These are phyloP conservation scores for Saksenaea vasiformis DNA, from an alignment of 371 early-diverging fungal genomes.

Conservation along the genomic window DNA sequence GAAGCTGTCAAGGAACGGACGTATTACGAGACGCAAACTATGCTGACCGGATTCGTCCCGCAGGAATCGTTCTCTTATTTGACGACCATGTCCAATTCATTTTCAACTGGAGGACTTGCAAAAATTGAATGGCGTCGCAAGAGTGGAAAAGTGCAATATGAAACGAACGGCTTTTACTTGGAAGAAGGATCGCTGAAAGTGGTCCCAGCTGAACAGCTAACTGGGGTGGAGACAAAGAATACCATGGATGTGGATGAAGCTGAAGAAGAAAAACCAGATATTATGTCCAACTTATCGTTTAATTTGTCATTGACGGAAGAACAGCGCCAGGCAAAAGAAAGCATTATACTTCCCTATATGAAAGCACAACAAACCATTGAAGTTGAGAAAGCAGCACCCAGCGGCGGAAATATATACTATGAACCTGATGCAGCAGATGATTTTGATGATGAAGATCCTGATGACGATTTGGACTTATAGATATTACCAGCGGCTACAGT, in stretches of 20 bases:
- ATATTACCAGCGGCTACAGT: too few relatives aligned
- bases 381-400: slow-evolving; percentile 43
- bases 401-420: slow-evolving; percentile 29
- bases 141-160: slow-evolving; percentile 48
- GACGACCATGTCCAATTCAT: slow-evolving; percentile 31
- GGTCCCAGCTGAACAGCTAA: slow-evolving; percentile 23
- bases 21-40: slow-evolving; percentile 32
- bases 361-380: slow-evolving; percentile 64
- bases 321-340: slow-evolving; percentile 76
- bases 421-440: slow-evolving; percentile 33
- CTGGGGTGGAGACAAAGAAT: slow-evolving; percentile 7
- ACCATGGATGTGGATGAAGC: neutral
- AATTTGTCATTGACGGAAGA: slow-evolving; percentile 84
- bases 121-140: slow-evolving; percentile 47
- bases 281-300: slow-evolving; percentile 73
- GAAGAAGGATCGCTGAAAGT: slow-evolving; percentile 14
- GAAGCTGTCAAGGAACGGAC: slow-evolving; percentile 17
- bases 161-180: slow-evolving; percentile 30
- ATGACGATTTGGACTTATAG: slow-evolving; percentile 17
- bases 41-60: slow-evolving; percentile 43
- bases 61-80: slow-evolving; percentile 46
- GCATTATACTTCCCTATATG: slow-evolving; percentile 78
- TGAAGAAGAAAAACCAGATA: slow-evolving; percentile 23
- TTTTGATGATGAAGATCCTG: slow-evolving; percentile 29
- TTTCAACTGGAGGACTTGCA: slow-evolving; percentile 33